phyloP scores from a whole-genome alignment of 1,284 basidiomycete species.

The Austroboletus novae-zelandiae region DNA sequence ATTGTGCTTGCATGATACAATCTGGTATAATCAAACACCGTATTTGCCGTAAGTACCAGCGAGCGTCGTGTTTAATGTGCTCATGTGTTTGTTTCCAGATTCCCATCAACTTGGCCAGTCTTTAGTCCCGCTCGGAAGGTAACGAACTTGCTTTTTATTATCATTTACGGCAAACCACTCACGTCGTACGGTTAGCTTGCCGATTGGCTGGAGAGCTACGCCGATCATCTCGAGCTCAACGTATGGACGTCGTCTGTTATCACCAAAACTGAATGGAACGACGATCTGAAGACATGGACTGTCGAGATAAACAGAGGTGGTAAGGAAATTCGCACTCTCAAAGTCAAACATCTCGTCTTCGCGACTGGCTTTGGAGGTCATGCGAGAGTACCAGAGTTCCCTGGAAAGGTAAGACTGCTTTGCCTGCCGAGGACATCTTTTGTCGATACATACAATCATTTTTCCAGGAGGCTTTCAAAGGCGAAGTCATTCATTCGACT shows the following conservation, averaged over 20 bases:
- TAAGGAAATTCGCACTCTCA: slow-evolving; percentile 27
- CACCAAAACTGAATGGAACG: slow-evolving; percentile 37
- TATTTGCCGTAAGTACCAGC: slow-evolving; percentile 24
- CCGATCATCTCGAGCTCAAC: slow-evolving; percentile 52
- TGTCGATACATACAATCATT: background rate
- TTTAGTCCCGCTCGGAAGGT: slow-evolving; percentile 38
- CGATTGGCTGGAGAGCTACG: slow-evolving; percentile 61
- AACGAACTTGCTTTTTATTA: background rate
- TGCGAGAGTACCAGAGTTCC: slow-evolving; percentile 33
- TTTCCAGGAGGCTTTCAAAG: slow-evolving; percentile 23
- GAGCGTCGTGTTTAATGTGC: background rate
- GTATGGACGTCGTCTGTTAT: slow-evolving; percentile 52
- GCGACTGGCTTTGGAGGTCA: slow-evolving; percentile 41
- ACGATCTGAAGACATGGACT: slow-evolving; percentile 35
- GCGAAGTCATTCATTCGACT: slow-evolving; percentile 38
- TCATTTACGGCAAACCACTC: no score
- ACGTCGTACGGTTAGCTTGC: slow-evolving; percentile 38
- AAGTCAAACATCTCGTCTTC: slow-evolving; percentile 38
- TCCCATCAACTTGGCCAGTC: slow-evolving; percentile 40
- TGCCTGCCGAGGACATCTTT: background rate
- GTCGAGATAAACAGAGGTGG: slow-evolving; percentile 32
- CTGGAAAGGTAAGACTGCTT: slow-evolving; percentile 16
- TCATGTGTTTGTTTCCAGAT: slow-evolving; percentile 16
- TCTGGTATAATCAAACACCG: slow-evolving; percentile 30
- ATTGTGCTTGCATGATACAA: slow-evolving; percentile 27